Evolutionary conservation across 1,139 yeast species (phyloP).

Genomic region (Candida buenavistaensis): DNA sequence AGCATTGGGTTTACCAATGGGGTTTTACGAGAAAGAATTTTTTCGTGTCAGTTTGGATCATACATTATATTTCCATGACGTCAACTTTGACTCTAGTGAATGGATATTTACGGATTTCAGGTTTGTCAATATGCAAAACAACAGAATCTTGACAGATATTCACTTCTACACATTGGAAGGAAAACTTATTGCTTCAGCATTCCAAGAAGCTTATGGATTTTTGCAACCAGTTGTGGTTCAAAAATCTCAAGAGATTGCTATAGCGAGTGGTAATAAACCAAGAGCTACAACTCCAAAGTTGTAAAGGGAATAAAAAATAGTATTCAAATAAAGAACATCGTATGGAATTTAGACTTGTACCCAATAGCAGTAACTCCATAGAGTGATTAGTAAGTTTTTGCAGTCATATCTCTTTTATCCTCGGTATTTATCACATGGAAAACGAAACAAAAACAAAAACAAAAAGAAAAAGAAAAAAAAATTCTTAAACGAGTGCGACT

Average conservation of each 20-base stretch:
- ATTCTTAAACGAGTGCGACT: too few species aligned
- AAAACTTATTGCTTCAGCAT: slow-evolving; percentile 29
- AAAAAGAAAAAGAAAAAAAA: too few species aligned
- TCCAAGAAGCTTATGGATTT: slow-evolving; percentile 40
- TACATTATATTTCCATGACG: slow-evolving; percentile 38
- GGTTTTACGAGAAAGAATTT: slow-evolving; percentile 19
- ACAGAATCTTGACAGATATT: slow-evolving; percentile 32
- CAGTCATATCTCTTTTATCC: too few species aligned
- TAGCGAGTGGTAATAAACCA: slow-evolving; percentile 1
- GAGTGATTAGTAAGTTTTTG: too few species aligned
- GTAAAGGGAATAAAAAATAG: too few species aligned
- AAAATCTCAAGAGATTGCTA: slow-evolving; percentile 15
- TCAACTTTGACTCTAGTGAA: slow-evolving; percentile 34
- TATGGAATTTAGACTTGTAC: too few species aligned
- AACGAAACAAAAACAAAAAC: too few species aligned
- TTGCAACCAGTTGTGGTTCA: slow-evolving; percentile 27
- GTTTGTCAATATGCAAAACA: slow-evolving; percentile 35
- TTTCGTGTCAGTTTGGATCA: slow-evolving; percentile 46
- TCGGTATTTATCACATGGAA: too few species aligned
- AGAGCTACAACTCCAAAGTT: slow-evolving; percentile 12
- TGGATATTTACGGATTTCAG: slow-evolving; percentile 42
- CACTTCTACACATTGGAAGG: slow-evolving; percentile 31
- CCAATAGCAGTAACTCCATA: too few species aligned
- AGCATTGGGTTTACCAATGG: slow-evolving; percentile 29
- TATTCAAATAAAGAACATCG: neutral